A percentile compares a stretch with the other conserved stretches of the same genome.
These are phyloP conservation scores for Phytophthora vignae DNA, from an alignment of 352 stramenopile genomes.

Conservation along the genomic window DNA sequence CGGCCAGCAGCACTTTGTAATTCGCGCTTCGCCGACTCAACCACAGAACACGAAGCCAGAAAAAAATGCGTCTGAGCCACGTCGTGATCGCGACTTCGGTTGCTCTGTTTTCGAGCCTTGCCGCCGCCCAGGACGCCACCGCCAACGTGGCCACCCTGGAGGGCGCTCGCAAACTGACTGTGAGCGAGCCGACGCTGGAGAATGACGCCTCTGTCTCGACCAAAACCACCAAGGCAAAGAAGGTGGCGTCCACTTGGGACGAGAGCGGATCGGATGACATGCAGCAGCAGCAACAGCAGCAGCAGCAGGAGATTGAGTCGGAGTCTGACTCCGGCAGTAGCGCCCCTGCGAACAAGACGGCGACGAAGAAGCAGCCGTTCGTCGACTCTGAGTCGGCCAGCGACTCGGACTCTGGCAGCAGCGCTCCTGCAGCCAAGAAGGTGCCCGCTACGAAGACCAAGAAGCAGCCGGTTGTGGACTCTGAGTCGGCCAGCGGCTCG, in stretches of 20 bases:
- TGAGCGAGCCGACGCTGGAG: not conserved
- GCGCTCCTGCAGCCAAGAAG: not conserved
- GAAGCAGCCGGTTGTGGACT: too few species aligned
- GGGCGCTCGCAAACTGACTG: not conserved
- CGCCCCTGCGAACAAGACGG: too few species aligned
- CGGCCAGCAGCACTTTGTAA: slow-evolving; percentile 3
- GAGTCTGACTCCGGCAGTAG: not conserved
- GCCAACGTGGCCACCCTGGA: too few species aligned
- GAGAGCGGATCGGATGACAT: not conserved
- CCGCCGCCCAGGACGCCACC: not conserved
- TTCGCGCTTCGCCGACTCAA: not conserved
- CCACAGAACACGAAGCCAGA: not conserved
- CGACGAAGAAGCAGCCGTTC: too few species aligned
- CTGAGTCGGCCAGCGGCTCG: too few species aligned
- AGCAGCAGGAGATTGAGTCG: not conserved
- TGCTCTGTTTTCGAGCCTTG: slow-evolving; percentile 14
- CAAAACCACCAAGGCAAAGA: not conserved
- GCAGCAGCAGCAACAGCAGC: not conserved
- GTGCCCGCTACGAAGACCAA: not conserved
- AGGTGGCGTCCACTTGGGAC: not conserved
- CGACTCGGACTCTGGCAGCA: too few species aligned
- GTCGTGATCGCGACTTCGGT: slow-evolving; percentile 16
- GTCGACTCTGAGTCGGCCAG: too few species aligned
- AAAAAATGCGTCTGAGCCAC: slow-evolving; percentile 20
- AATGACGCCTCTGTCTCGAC: not conserved